Evolutionary conservation across 306 rosid species (phyloP), one percentile per base, ranked within the genome.

Genomic region (Arachis hypogaea): DNA sequence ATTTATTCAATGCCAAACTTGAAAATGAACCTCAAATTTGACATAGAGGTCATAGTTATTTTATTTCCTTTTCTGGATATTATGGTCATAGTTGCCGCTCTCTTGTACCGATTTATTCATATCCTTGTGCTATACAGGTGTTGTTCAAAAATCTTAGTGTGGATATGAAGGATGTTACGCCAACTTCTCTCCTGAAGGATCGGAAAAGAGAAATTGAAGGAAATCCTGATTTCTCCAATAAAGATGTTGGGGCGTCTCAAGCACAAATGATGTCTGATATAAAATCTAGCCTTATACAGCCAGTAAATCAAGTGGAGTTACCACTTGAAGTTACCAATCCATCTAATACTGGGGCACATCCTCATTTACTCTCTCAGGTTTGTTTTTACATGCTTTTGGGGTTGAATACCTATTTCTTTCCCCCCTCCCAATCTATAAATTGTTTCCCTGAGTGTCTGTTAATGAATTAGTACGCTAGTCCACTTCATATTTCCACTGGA

Each of bases 11-110:
- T 95, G 99, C 98, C 96, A 60, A 95, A 95, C 87, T 88, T 95
- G 83, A 95, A 95, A 80, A 92, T 95, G 99, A 95, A 95, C 80
- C 96, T 95, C 63, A 95, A 95, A 91, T 95, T 95, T 87, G 99
- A 92, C 82, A 95, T 95, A 22, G 99, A 95, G 96, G 99, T 92
- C 57, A 46, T 22, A 1, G 51, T 74, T 76, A 42, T 7, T 70
- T 58, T 61, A 11, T 66, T 71, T 73, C 2, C 46, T 64, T 28
- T 40, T 22, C 70, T 41, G 30, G 45, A 29, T 74, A 12, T 81
- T 22, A 38, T 72, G 70, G 14, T 10, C 44, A 14, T 36, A 47
- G 44, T 33, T 12, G 49, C 30, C 43, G 45, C 47, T 40, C 45
- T 59, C 51, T 55, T 60, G 47, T 14, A 59, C 56, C 59, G 77